These are phyloP conservation scores for Phialophora verrucosa DNA, from an alignment of 2,329 filamentous ascomycete species.

Conservation along the genomic window DNA sequence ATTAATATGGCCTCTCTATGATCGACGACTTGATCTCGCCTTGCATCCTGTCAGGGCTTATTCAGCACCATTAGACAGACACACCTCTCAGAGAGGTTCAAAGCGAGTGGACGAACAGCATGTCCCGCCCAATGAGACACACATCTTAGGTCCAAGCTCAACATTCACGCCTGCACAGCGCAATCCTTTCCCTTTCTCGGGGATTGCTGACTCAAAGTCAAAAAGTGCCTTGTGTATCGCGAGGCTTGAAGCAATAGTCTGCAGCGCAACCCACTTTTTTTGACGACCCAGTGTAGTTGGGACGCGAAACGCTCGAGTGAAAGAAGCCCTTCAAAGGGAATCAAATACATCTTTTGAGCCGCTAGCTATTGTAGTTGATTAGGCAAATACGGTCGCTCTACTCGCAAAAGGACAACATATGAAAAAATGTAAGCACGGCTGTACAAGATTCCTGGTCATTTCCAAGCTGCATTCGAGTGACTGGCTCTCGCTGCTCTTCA, in stretches of 20 bases:
- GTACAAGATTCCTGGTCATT: constrained; percentile 1
- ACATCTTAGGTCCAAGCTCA: not conserved
- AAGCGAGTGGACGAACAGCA: not conserved
- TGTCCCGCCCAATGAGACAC: not conserved
- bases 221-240: not conserved
- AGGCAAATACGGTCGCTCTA: not conserved
- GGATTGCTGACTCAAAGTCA: not conserved
- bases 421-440: not conserved
- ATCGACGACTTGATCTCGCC: not conserved
- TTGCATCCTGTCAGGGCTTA: not conserved
- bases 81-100: not conserved
- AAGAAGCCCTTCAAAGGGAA: not conserved
- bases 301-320: not conserved
- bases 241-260: too few species aligned
- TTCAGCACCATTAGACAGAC: not conserved
- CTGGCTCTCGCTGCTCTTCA: not conserved
- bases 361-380: constrained; percentile 7
- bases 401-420: not conserved
- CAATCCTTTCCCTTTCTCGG: not conserved
- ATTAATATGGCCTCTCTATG: not conserved
- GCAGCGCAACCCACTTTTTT: not conserved
- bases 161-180: not conserved
- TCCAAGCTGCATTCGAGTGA: not conserved
- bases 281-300: not conserved
- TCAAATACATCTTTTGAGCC: not conserved